These are phyloP conservation scores for Funneliformis mosseae DNA, from an alignment of 192 early-diverging fungal genomes.

Conservation along the genomic window DNA sequence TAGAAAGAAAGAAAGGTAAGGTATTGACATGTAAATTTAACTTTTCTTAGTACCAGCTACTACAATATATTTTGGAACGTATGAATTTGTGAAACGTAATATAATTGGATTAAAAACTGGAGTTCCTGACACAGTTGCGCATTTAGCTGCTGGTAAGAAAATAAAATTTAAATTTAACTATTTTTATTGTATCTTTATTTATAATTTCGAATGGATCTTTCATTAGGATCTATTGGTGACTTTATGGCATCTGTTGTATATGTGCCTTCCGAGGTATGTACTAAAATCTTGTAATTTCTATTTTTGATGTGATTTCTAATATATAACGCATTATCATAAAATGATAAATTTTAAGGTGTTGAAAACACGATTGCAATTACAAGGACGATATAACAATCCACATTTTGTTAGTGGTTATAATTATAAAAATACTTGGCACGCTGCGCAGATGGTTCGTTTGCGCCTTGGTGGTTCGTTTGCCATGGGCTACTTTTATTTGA, in stretches of 20 bases:
- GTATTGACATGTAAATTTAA: neutral
- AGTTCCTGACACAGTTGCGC: slow-evolving; percentile 53
- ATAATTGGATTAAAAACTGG: slow-evolving; percentile 44
- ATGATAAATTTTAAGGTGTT: slow-evolving; percentile 33
- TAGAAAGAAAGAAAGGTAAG: neutral
- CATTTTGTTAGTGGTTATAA: slow-evolving; percentile 68
- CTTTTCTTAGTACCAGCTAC: slow-evolving; percentile 54
- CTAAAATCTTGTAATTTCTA: neutral
- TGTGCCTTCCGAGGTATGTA: slow-evolving; percentile 58
- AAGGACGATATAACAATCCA: slow-evolving; percentile 74
- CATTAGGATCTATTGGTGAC: slow-evolving; percentile 54
- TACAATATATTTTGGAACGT: slow-evolving; percentile 59
- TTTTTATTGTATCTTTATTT: neutral
- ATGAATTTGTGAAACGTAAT: slow-evolving; percentile 59
- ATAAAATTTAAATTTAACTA: neutral
- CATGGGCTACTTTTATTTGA: neutral
- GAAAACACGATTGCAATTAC: slow-evolving; percentile 80
- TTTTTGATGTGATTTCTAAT: neutral
- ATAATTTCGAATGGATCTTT: neutral
- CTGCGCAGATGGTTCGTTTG: slow-evolving; percentile 53
- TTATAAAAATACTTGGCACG: slow-evolving; percentile 68
- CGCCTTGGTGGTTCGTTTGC: slow-evolving; percentile 23
- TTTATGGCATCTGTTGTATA: slow-evolving; percentile 59
- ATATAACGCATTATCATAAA: neutral
- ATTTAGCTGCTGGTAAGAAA: slow-evolving; percentile 52